Base-by-base conservation (phyloP, 2,329 filamentous ascomycete genomes). In the Aspergillus fischeri region DNA sequence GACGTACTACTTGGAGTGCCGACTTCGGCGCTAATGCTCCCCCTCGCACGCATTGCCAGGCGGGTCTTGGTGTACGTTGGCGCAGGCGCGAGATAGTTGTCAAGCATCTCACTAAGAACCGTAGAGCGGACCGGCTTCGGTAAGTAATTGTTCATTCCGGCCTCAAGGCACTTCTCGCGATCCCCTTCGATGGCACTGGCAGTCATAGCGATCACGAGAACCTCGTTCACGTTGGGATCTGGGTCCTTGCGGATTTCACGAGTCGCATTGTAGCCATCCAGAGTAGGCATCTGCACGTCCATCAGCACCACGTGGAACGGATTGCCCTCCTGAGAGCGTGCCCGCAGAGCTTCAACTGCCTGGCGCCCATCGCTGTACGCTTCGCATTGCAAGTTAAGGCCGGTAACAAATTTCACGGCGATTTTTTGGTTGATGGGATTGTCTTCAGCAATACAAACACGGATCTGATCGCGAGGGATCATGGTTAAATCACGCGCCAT, bases 131-230 rank as follows among this genome's bases (percentile, higher is more conserved):
- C 93, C 1, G 93, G 93, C 72, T 97, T 97, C 17, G 93, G 92
- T 1, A 97, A 83, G 67, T 97, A 97, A 68, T 97, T 94, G 73
- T 97, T 96, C 93, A 97, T 97, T 48, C 93, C 93, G 1, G 91
- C 91, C 51, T 92, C 91, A n/a, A 97, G 78, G 65, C 93, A 97
- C 76, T 96, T 97, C 72, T 97, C 93, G 50, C 92, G 83, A 70
- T 97, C 93, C 20, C 93, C 93, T 70, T 94, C 90, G 60, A 97
- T 97, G 3, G 93, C 93, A 27, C 88, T 92, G 1, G 93, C 93
- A 1, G 93, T 97, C 93, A 97, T 97, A 54, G 93, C 93, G 65
- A 97, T 97, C 51, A 97, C 90, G n/a, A 97, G 80, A 1, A 95
- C 85, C 62, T 90, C 87, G 53, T 90, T 83, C 10, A 97, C 91